phyloP scores from a whole-genome alignment of 1,284 basidiomycete genomes.

The Singerocomus inundabilis region DNA sequence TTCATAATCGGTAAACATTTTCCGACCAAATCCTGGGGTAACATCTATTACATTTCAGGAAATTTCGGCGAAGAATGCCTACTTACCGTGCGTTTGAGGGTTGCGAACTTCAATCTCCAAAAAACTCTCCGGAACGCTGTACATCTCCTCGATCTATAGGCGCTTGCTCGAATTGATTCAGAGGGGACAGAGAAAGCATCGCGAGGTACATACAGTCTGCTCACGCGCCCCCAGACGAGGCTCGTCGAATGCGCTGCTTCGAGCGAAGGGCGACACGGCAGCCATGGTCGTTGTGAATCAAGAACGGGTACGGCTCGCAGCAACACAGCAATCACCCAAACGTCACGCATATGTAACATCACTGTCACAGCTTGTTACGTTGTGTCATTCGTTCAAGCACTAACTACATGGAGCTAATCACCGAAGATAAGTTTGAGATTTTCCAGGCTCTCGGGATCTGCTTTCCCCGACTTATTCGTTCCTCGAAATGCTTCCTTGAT shows the following conservation, averaged over 20 bases:
- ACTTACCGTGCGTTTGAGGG: constrained; percentile 92
- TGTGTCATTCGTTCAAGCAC: no score
- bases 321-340: constrained; percentile 23
- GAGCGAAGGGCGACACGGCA: constrained; percentile 78
- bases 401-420: neutral
- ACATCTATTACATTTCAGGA: neutral
- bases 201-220: constrained; percentile 67
- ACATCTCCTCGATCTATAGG: constrained; percentile 94
- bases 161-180: constrained; percentile 36
- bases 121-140: constrained; percentile 95
- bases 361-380: no score
- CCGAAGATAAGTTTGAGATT: constrained; percentile 47
- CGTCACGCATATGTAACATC: constrained; percentile 32
- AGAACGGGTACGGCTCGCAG: constrained; percentile 15
- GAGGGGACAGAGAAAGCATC: constrained; percentile 18
- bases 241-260: constrained; percentile 73
- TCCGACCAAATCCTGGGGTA: constrained; percentile 82
- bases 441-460: constrained; percentile 69
- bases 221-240: constrained; percentile 66
- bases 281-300: constrained; percentile 44
- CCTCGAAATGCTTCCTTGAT: constrained; percentile 77
- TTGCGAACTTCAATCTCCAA: constrained; percentile 98
- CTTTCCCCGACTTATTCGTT: constrained; percentile 34
- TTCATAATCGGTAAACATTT: constrained; percentile 99
- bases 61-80: neutral